A percentile compares a stretch with the other conserved stretches of the same genome.
These are phyloP conservation scores for Beverwykella pulmonaria DNA, from an alignment of 495 filamentous ascomycete genomes.

Conservation along the genomic window DNA sequence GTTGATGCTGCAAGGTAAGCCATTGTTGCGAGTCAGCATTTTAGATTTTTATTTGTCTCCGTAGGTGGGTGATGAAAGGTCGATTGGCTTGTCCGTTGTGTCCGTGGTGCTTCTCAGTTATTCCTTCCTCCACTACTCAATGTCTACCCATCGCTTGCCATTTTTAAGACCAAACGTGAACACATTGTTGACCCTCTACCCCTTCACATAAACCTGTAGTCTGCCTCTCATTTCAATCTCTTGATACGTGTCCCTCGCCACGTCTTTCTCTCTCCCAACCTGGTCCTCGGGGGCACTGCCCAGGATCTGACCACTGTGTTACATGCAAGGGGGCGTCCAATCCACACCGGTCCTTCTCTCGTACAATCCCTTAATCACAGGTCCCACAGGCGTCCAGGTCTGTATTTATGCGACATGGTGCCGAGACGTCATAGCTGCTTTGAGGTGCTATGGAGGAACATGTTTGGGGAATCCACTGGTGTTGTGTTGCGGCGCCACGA, in stretches of 20 bases:
- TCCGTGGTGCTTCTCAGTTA: too few relatives aligned
- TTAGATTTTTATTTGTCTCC: background rate
- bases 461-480: background rate
- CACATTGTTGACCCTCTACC: background rate
- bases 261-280: conserved; percentile 6
- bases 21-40: conserved; percentile 17
- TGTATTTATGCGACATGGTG: background rate
- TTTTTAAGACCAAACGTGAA: too few relatives aligned
- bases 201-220: background rate
- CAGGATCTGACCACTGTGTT: conserved; percentile 1
- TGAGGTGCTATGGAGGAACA: background rate
- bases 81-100: background rate
- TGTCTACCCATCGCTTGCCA: too few relatives aligned
- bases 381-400: background rate
- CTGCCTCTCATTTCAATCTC: background rate
- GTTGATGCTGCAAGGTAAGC: conserved; percentile 21
- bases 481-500: conserved; percentile 12
- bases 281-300: conserved; percentile 3
- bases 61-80: background rate
- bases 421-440: conserved; percentile 10
- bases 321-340: conserved; percentile 19
- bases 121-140: too few relatives aligned
- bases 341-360: background rate
- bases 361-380: background rate
- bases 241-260: background rate